Evolutionary conservation across 257 asterid genomes (phyloP).

Genomic region (Gentiana straminea): DNA sequence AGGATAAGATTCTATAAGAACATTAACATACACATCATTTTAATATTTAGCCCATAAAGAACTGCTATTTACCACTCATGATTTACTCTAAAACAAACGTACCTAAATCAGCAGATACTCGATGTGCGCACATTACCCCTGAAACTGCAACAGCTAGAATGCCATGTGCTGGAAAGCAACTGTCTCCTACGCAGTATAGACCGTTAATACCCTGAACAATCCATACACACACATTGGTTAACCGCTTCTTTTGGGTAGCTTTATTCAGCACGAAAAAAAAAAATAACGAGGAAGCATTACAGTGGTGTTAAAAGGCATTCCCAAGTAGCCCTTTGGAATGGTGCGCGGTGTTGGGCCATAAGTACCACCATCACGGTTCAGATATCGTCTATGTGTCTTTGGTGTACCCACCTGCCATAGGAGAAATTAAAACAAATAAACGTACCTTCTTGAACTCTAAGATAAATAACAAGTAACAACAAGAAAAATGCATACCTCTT

Average conservation of each 20-base stretch:
- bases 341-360: slow-evolving; percentile 91
- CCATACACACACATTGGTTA: too few species aligned
- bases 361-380: slow-evolving; percentile 96
- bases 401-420: slow-evolving; percentile 90
- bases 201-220: slow-evolving; percentile 63
- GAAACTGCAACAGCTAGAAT: slow-evolving; percentile 97
- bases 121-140: slow-evolving; percentile 98
- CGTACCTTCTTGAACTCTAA: too few species aligned
- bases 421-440: background rate
- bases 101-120: slow-evolving; percentile 97
- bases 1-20: too few species aligned
- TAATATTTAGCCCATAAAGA: background rate
- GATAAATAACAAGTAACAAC: too few species aligned
- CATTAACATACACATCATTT: too few species aligned
- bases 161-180: slow-evolving; percentile 99
- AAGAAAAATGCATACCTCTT: slow-evolving; percentile 40
- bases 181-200: slow-evolving; percentile 94
- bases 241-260: too few species aligned
- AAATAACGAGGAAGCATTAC: slow-evolving; percentile 16
- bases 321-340: slow-evolving; percentile 79
- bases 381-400: slow-evolving; percentile 84
- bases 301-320: slow-evolving; percentile 98
- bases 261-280: too few species aligned
- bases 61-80: background rate
- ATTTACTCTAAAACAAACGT: slow-evolving; percentile 4